Evolutionary conservation across 1,284 basidiomycete species (phyloP).

Genomic region (Apiotrichum mycotoxinovorans): DNA sequence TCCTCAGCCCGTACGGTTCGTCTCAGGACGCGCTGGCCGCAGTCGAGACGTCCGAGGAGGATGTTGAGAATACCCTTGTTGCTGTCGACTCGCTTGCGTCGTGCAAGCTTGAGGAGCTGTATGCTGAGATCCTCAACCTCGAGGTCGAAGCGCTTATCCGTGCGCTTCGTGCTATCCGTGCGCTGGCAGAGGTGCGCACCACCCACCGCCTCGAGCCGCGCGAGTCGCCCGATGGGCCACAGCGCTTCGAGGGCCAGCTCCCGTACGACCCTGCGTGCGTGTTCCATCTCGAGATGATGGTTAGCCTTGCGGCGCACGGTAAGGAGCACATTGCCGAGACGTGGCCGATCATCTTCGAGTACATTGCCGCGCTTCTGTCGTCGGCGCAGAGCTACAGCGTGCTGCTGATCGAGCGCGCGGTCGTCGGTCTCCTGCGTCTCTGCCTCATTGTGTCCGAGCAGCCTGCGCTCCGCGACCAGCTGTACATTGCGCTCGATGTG

Average conservation of each 20-base stretch:
- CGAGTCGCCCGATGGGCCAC: constrained; percentile 58
- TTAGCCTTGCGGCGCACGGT: constrained; percentile 75
- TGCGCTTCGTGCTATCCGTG: constrained; percentile 79
- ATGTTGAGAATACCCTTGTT: constrained; percentile 89
- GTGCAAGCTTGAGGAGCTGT: constrained; percentile 90
- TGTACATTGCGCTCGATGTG: constrained; percentile 88
- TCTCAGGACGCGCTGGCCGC: constrained; percentile 60
- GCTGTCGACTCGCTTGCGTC: constrained; percentile 93
- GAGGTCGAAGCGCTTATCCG: constrained; percentile 73
- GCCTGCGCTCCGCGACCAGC: constrained; percentile 77
- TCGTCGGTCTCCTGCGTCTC: constrained; percentile 79
- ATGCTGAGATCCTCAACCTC: constrained; percentile 82
- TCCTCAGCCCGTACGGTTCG: constrained; percentile 86
- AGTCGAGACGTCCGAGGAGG: constrained; percentile 76
- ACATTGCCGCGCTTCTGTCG: constrained; percentile 74
- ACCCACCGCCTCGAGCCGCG: constrained; percentile 31
- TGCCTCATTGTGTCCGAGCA: constrained; percentile 72
- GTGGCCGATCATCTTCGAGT: constrained; percentile 91
- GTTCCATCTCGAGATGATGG: constrained; percentile 90
- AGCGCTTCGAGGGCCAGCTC: constrained; percentile 53
- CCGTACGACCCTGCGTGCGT: constrained; percentile 92
- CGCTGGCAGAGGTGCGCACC: constrained; percentile 65
- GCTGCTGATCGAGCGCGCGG: constrained; percentile 89
- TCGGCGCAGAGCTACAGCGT: constrained; percentile 78
- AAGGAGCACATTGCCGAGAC: constrained; percentile 75